Evolutionary conservation across 768 basidiomycete genomes (phyloP).

Genomic region (Roridomyces roridus): DNA sequence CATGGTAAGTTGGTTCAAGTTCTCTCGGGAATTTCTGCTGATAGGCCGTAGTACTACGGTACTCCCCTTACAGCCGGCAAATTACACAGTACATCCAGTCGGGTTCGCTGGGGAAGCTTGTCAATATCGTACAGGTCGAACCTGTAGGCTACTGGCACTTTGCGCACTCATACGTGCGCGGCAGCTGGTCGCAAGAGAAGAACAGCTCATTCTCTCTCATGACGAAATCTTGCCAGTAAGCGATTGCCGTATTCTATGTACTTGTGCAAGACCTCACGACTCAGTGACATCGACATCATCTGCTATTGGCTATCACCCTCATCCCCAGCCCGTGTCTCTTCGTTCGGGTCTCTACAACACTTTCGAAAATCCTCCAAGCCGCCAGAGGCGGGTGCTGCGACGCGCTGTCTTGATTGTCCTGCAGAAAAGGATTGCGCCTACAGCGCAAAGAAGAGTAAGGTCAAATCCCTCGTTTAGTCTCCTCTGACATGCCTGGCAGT

Average conservation of each 20-base stretch:
- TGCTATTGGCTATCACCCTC: conserved; percentile 79
- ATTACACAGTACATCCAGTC: conserved; percentile 75
- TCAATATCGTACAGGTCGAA: conserved; percentile 86
- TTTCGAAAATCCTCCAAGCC: conserved; percentile 82
- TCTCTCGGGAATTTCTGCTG: not conserved
- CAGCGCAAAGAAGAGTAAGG: conserved; percentile 81
- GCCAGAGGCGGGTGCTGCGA: conserved; percentile 64
- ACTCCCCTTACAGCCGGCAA: conserved; percentile 82
- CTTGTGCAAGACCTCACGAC: conserved; percentile 4
- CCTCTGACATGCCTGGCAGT: conserved; percentile 50
- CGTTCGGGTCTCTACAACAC: conserved; percentile 86
- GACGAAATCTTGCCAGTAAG: conserved; percentile 92
- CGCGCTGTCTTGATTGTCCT: conserved; percentile 79
- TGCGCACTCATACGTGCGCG: conserved; percentile 89
- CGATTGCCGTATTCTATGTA: conserved; percentile 12
- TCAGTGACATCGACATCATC: conserved; percentile 84
- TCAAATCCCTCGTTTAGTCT: not conserved
- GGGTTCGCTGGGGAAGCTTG: conserved; percentile 72
- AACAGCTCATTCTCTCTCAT: conserved; percentile 82
- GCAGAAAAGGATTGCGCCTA: conserved; percentile 79
- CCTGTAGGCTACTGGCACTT: conserved; percentile 90
- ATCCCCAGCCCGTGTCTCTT: conserved; percentile 72
- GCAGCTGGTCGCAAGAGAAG: conserved; percentile 75
- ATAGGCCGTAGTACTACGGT: conserved; percentile 69
- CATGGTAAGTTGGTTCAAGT: conserved; percentile 64